phyloP scores from a whole-genome alignment of 1,284 basidiomycete species.

The Apiotrichum sp. region DNA sequence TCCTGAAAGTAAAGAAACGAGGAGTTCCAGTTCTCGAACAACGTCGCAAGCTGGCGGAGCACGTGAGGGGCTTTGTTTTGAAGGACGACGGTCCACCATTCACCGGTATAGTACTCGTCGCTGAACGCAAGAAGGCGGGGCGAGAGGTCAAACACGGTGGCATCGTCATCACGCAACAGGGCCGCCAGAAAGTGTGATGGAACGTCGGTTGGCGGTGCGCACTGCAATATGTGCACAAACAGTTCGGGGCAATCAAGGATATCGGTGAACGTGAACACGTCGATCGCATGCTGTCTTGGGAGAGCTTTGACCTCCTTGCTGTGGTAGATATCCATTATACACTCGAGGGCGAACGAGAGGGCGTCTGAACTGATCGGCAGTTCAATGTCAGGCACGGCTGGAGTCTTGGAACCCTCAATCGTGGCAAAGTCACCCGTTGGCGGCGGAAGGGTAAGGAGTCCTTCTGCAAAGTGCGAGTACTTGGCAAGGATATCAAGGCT shows the following conservation, averaged over 20 bases:
- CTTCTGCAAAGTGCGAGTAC: constrained; percentile 1
- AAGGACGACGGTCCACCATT: background rate
- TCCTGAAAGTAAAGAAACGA: background rate
- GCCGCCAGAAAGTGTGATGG: background rate
- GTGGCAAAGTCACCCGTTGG: no score
- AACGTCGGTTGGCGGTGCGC: background rate
- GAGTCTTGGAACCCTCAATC: background rate
- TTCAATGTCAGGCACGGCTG: background rate
- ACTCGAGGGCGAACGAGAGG: background rate
- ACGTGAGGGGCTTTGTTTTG: background rate
- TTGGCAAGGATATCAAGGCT: background rate
- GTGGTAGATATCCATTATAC: background rate
- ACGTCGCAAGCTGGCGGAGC: background rate
- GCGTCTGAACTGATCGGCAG: background rate
- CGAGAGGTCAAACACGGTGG: background rate
- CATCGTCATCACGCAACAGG: background rate
- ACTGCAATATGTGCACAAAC: background rate
- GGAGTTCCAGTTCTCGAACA: constrained; percentile 1
- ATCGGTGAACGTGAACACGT: background rate
- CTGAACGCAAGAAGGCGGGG: background rate
- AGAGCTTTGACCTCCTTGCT: background rate
- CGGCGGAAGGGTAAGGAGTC: background rate
- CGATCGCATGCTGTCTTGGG: background rate
- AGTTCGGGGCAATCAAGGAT: background rate
- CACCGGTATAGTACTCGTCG: background rate